Base-by-base conservation (phyloP, 805 yeast species). In the Pichia exigua region DNA sequence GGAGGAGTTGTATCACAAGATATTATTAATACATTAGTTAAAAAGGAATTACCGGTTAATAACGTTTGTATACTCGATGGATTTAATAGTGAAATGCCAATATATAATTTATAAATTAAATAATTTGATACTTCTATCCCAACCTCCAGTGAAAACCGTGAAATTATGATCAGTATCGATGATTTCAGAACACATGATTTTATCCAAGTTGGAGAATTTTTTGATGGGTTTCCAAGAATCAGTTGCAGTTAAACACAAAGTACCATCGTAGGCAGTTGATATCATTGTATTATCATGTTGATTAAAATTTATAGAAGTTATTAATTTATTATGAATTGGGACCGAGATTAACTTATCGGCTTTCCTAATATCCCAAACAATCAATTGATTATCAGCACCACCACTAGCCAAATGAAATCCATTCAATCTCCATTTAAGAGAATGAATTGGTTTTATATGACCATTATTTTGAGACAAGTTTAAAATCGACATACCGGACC, bases 1-100 rank as follows among this genome's bases (percentile, higher is more conserved):
- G 99, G 98, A 7, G 99, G 98, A 1, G 76, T 88, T 1, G 67
- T 92, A 24, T 86, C 95, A 2, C 99, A 94, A 67, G 97, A 91
- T 64, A 84, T 89, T 15, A 85, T 94, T 45, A 94, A 94, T 68
- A 81, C 76, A 50, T 67, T 92, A 48, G 85, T 94, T 43, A 78
- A 79, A 58, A 80, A 83, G 58, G 90, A 87, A 59, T 74, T 82
- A 42, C 96, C 97, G 3, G 73, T 91, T 40, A 91, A 89, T 64
- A 94, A 94, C 64, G 73, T 87, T 48, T 73, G 87, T 57, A 69
- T 92, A 1, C 73, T 91, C 40, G 96, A 94, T 69, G 90, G 92
- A 12, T 66, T 74, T 18, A 73, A 74, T 20, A 75, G 82, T 44
- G 83, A 82, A 54, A 87, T 89, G 80, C 96, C 96, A 24, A 80